These are phyloP conservation scores for Blastocystis sp. DNA, from an alignment of 352 stramenopile genomes.

Conservation along the genomic window DNA sequence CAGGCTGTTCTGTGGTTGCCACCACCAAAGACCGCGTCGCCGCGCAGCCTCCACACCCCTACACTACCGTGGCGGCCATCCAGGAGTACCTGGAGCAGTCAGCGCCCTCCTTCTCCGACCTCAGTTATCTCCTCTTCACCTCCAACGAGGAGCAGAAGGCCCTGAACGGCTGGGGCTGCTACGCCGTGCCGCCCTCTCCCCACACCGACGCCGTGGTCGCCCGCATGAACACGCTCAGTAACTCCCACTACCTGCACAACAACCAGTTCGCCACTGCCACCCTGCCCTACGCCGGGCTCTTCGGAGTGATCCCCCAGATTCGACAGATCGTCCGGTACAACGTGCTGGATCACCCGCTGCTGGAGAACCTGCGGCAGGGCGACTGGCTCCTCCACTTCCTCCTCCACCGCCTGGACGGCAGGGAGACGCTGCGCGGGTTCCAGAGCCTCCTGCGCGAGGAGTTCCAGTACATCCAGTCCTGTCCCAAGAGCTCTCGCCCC, in stretches of 20 bases:
- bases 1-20: constrained; percentile 31
- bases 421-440: background rate
- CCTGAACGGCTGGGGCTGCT: constrained; percentile 23
- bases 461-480: constrained; percentile 42
- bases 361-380: constrained; percentile 70
- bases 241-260: constrained; percentile 47
- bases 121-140: constrained; percentile 69
- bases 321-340: constrained; percentile 58
- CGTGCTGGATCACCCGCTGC: constrained; percentile 66
- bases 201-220: background rate
- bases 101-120: background rate
- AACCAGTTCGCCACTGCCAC: constrained; percentile 31
- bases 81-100: background rate
- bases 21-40: background rate
- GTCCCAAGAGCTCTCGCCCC: constrained; percentile 48
- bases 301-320: constrained; percentile 60
- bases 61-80: constrained; percentile 11
- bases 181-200: constrained; percentile 29
- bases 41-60: constrained; percentile 26
- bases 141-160: constrained; percentile 59
- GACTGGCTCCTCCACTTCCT: constrained; percentile 70
- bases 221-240: background rate
- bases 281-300: constrained; percentile 69
- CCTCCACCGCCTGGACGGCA: background rate
- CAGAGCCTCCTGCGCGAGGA: constrained; percentile 6